Base-by-base conservation (phyloP, 305 asterid species). In the Fraxinus dipetala region DNA sequence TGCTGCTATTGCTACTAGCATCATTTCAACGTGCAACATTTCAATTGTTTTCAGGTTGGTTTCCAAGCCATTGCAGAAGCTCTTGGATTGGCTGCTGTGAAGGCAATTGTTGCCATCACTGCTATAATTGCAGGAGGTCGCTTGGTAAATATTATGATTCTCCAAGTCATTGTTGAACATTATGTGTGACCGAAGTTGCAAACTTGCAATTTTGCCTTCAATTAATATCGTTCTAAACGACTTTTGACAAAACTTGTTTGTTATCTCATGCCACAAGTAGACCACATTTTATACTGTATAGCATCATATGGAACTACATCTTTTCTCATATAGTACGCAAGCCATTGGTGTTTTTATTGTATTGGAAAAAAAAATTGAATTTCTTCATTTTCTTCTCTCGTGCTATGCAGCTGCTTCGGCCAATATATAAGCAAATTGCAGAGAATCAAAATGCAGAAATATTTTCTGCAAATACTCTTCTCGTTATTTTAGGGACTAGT, bases 111-210 rank as follows among this genome's bases (percentile, higher is more conserved):
- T 88, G 97, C 99, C 85, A 96, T 96, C 85, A 86, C 98, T 81
- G 99, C 98, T 80, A 94, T 96, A 80, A 93, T 96, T 85, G 99
- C 98, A 34, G 99, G 98, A 73, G 99, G 99, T 35, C 98, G 98
- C 84, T 89, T 96, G 92, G 99, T 94, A 87, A 84, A 83, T 79
- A 72, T 78, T 67, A 74, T 80, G 61, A 73, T 38, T 78, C 31
- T 30, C 63, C 10, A 73, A 51, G 48, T 30, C 10, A 79, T 80
- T 75, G 63, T 75, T 63, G 81, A 82, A 77, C 69, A 59, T 59
- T 83, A 76, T 32, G 72, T 80, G 81, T 78, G 82, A 40, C 73
- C 70, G 78, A 81, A 35, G 54, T 70, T 84, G 83, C 82, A 40
- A 81, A 35, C 38, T 70, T 83, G 85, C 81, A 40, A 22, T 31